Conservation (phyloP, 2,329 filamentous ascomycete genomes). For the Arthrobotrys sinensis region DNA sequence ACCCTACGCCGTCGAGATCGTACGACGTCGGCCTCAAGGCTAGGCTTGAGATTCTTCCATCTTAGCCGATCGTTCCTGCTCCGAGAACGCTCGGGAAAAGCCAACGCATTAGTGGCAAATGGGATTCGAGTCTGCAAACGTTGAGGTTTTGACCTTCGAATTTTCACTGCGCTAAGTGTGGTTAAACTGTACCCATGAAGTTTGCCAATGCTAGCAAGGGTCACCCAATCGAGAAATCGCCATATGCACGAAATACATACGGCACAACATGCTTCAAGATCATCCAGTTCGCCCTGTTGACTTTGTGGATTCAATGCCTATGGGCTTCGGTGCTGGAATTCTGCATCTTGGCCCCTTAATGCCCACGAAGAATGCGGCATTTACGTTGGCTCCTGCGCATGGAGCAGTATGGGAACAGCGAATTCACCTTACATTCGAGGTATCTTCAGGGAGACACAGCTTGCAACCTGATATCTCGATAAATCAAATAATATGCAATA, state of each 20-base stretch:
- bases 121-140: slow-evolving; percentile 38
- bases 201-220: slow-evolving; percentile 10
- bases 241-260: slow-evolving; percentile 47
- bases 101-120: slow-evolving; percentile 61
- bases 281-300: slow-evolving; percentile 28
- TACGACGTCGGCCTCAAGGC: slow-evolving; percentile 29
- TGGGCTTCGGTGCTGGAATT: slow-evolving; percentile 20
- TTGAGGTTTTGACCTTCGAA: slow-evolving; percentile 16
- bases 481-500: slow-evolving; percentile 33
- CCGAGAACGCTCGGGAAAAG: slow-evolving; percentile 50
- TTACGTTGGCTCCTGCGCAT: slow-evolving; percentile 26
- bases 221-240: slow-evolving; percentile 40
- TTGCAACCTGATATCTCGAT: slow-evolving; percentile 20
- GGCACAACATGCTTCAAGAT: slow-evolving; percentile 29
- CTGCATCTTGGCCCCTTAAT: slow-evolving; percentile 40
- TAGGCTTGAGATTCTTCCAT: slow-evolving; percentile 31
- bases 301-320: slow-evolving; percentile 14
- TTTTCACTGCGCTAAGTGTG: slow-evolving; percentile 60
- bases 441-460: slow-evolving; percentile 18
- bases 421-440: slow-evolving; percentile 7
- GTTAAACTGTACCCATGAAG: slow-evolving; percentile 25
- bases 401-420: slow-evolving; percentile 13
- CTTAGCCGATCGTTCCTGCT: slow-evolving; percentile 51
- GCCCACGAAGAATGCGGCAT: slow-evolving; percentile 52
- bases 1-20: slow-evolving; percentile 25